phyloP scores from a whole-genome alignment of 2,329 filamentous ascomycete genomes.

The Emericellopsis cladophorae region DNA sequence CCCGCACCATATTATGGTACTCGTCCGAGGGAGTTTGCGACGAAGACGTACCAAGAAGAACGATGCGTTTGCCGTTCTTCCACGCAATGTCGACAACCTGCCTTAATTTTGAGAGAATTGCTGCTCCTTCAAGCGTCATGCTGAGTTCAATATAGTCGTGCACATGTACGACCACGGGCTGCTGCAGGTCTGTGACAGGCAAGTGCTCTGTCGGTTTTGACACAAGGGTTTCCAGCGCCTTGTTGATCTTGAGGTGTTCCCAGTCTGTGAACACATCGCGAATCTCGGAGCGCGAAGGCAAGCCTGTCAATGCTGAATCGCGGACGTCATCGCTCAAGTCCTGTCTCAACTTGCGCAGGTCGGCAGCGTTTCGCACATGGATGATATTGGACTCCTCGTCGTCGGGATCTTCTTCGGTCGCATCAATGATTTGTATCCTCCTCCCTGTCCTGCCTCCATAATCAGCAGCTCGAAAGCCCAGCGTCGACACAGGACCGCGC shows the following conservation, averaged over 20 bases:
- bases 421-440: slow-evolving; percentile 23
- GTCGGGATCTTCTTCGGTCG: slow-evolving; percentile 19
- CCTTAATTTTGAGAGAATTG: slow-evolving; percentile 58
- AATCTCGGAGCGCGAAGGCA: slow-evolving; percentile 1
- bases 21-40: slow-evolving; percentile 33
- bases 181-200: slow-evolving; percentile 9
- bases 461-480: slow-evolving; percentile 44
- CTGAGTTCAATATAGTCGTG: slow-evolving; percentile 72
- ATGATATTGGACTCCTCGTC: slow-evolving; percentile 18
- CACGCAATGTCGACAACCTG: slow-evolving; percentile 60
- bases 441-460: slow-evolving; percentile 40
- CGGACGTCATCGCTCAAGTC: not conserved
- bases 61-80: slow-evolving; percentile 55
- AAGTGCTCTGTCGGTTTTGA: slow-evolving; percentile 3
- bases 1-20: slow-evolving; percentile 24
- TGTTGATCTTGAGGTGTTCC: slow-evolving; percentile 48
- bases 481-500: slow-evolving; percentile 34
- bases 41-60: slow-evolving; percentile 69
- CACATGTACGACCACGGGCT: slow-evolving; percentile 59
- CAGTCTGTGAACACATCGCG: slow-evolving; percentile 30
- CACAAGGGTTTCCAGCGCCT: slow-evolving; percentile 44
- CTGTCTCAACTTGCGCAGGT: not conserved
- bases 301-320: not conserved
- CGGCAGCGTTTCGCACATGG: slow-evolving; percentile 11
- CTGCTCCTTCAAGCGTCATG: slow-evolving; percentile 53